Evolutionary conservation across 192 early-diverging fungal species (phyloP).

Genomic region (Dissophora globulifera): DNA sequence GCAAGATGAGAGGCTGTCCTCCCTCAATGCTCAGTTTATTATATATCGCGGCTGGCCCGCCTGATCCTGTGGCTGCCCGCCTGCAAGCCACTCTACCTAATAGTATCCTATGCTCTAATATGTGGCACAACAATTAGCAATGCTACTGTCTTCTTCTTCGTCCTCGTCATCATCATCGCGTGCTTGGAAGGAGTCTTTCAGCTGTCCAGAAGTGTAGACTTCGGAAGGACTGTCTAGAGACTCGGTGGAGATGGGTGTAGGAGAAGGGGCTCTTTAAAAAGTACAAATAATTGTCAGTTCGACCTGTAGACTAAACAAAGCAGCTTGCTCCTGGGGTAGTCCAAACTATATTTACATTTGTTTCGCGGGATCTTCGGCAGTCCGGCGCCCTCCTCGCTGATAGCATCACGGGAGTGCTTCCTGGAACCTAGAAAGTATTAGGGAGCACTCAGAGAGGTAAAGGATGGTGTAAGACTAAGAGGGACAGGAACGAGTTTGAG

Average conservation of each 20-base stretch:
- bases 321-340: background rate
- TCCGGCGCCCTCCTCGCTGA: background rate
- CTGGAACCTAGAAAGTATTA: background rate
- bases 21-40: too few relatives aligned
- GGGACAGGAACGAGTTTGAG: too few relatives aligned
- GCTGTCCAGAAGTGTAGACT: slow-evolving; percentile 18
- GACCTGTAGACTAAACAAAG: slow-evolving; percentile 10
- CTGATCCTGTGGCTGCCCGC: too few relatives aligned
- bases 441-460: background rate
- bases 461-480: background rate
- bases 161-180: slow-evolving; percentile 13
- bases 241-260: slow-evolving; percentile 16
- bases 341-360: slow-evolving; percentile 13
- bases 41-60: too few relatives aligned
- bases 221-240: slow-evolving; percentile 27
- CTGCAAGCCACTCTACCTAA: too few relatives aligned
- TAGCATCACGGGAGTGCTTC: slow-evolving; percentile 9
- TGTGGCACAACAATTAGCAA: too few relatives aligned
- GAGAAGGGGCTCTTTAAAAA: slow-evolving; percentile 11
- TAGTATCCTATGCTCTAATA: too few relatives aligned
- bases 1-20: too few relatives aligned
- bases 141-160: slow-evolving; percentile 1
- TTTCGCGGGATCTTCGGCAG: slow-evolving; percentile 3
- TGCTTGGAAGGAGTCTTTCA: slow-evolving; percentile 16
- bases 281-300: background rate